phyloP scores from a whole-genome alignment of 129 eudicot genomes.

The Daucus carota region DNA sequence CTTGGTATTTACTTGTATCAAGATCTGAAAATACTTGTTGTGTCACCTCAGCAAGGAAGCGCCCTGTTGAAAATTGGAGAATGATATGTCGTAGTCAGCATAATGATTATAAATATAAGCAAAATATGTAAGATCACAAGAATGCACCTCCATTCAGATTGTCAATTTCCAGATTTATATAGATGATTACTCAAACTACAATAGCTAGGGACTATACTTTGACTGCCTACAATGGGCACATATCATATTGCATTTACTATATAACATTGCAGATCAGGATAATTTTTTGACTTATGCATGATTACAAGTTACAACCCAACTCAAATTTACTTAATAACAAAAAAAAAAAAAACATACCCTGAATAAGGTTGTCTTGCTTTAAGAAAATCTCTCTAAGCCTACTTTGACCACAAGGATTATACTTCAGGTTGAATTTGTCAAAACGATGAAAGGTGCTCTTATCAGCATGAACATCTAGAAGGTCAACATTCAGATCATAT shows the following conservation, averaged over 20 bases:
- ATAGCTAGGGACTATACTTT: neutral
- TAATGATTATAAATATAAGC: neutral
- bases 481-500: conserved; percentile 91
- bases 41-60: conserved; percentile 92
- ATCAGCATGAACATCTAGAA: conserved; percentile 99
- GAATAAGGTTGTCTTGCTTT: conserved; percentile 97
- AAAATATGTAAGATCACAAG: neutral
- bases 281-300: neutral
- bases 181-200: neutral
- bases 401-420: conserved; percentile 99
- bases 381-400: conserved; percentile 95
- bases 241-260: neutral
- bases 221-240: neutral
- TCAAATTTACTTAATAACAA: no score
- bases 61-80: conserved; percentile 47
- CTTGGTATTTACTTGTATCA: conserved; percentile 97
- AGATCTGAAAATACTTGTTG: conserved; percentile 94
- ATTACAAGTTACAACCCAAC: neutral
- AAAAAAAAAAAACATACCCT: conserved; percentile 49
- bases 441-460: conserved; percentile 99
- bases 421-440: conserved; percentile 96
- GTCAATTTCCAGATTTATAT: neutral
- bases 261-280: conserved; percentile 2
- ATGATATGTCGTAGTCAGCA: neutral
- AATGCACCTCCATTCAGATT: neutral